A percentile compares a stretch with the other conserved stretches of the same genome.
These are phyloP conservation scores for Nakataea oryzae DNA, from an alignment of 2,329 filamentous ascomycete species.

Conservation along the genomic window DNA sequence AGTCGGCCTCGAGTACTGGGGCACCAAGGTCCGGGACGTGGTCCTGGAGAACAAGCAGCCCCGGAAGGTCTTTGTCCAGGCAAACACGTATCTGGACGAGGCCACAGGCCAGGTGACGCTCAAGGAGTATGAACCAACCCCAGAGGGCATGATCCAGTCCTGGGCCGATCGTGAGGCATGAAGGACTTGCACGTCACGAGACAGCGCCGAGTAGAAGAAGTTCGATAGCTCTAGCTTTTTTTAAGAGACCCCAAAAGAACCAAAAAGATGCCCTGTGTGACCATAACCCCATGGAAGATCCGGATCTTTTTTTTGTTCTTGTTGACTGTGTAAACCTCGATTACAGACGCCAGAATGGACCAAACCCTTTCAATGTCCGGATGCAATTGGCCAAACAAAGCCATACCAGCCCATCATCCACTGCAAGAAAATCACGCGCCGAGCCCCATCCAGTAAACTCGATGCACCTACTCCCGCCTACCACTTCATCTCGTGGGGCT, in stretches of 20 bases:
- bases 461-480: constrained; percentile 42
- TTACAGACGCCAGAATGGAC: constrained; percentile 58
- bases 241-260: neutral
- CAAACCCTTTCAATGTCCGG: constrained; percentile 54
- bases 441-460: constrained; percentile 2
- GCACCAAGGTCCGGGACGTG: constrained; percentile 63
- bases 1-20: constrained; percentile 77
- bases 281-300: constrained; percentile 1
- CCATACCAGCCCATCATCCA: constrained; percentile 32
- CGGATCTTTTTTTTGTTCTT: constrained; percentile 30
- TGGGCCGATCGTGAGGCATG: constrained; percentile 51
- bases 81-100: constrained; percentile 69
- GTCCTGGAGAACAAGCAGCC: constrained; percentile 71
- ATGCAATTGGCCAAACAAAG: constrained; percentile 53
- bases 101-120: constrained; percentile 60
- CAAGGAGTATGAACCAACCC: constrained; percentile 76
- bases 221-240: neutral
- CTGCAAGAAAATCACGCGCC: constrained; percentile 1
- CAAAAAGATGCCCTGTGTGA: neutral
- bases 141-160: constrained; percentile 75
- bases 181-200: neutral
- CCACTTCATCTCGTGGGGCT: constrained; percentile 99
- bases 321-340: constrained; percentile 49
- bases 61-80: constrained; percentile 88
- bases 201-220: neutral